Conservation (phyloP, 345 rosid genomes). For the Sonneratia caseolaris region DNA sequence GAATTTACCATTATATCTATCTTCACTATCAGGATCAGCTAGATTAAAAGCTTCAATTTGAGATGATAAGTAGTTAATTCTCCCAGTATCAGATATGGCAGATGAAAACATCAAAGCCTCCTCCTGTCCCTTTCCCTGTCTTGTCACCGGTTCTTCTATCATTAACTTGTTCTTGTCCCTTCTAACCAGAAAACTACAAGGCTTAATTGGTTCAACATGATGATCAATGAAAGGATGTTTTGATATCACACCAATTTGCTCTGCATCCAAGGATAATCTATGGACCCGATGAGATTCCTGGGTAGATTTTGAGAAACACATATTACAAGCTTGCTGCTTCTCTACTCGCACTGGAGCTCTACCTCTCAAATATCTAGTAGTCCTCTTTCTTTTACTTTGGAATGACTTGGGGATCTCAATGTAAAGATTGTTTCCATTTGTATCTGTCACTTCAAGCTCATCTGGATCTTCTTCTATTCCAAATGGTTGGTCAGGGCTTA, state of each 20-base stretch:
- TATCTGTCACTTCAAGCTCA: conserved; percentile 16
- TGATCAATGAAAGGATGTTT: background rate
- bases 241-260: background rate
- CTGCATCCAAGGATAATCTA: conserved; percentile 1
- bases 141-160: conserved; percentile 15
- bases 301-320: conserved; percentile 4
- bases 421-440: conserved; percentile 7
- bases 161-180: conserved; percentile 13
- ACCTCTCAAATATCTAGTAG: conserved; percentile 21
- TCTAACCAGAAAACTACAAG: conserved; percentile 11
- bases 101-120: conserved; percentile 22
- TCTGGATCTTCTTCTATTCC: conserved; percentile 16
- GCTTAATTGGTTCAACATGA: conserved; percentile 10
- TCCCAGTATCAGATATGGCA: conserved; percentile 16
- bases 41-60: conserved; percentile 23
- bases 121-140: conserved; percentile 22
- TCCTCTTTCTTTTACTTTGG: conserved; percentile 35
- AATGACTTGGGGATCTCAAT: conserved; percentile 15
- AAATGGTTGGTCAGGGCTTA: conserved; percentile 11
- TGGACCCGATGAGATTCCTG: background rate
- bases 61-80: conserved; percentile 11
- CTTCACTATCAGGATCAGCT: conserved; percentile 22
- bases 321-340: conserved; percentile 13
- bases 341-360: conserved; percentile 11
- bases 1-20: conserved; percentile 29